Base-by-base conservation (phyloP, 768 basidiomycete species). In the Boletus edulis region DNA sequence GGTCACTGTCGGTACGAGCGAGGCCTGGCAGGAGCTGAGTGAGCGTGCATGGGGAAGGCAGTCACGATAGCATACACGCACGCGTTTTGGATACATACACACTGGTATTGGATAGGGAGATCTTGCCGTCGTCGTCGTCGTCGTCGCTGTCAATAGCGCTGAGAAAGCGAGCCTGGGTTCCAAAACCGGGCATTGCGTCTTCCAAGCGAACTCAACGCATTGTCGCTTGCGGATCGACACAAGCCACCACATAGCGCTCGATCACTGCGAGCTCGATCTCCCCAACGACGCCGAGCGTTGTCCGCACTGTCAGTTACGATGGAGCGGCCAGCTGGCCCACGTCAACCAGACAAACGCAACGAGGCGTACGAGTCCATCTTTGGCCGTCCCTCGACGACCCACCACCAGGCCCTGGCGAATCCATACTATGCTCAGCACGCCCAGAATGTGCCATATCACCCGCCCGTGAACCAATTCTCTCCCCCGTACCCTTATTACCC, bases 341-440 rank as follows among this genome's bases (percentile, higher is more conserved):
- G 78, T 50, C 72, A 73, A 24, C 77, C 78, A 43, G 87, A 90
- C 73, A 90, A 91, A 68, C 86, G 91, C 50, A 76, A 82, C 71
- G 82, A 84, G 52, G 91, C 91, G 44, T 94, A 91, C 75, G 88
- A 92, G 71, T 83, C 86, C 66, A 92, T 94, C 74, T 94, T 94
- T 72, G 90, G 90, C 24, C 81, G 91, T 24, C 87, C 89, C 49
- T 81, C 82, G 48, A 73, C 77, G 44, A 60, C 75, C 32, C 83
- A 84, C 69, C 85, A 84, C 61, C 73, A 73, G 54, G 55, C 62
- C 15, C 48, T 32, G 42, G 51, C 39, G 38, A 31, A 37, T 39
- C 52, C 59, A 41, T 56, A 55, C 63, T 57, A 56, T 45, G 57
- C 39, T 8, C 62, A 67, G 46, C 61, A 59, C 46, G 41, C 46